These are phyloP conservation scores for Exophiala viscosa DNA, from an alignment of 2,329 filamentous ascomycete species.

Conservation along the genomic window DNA sequence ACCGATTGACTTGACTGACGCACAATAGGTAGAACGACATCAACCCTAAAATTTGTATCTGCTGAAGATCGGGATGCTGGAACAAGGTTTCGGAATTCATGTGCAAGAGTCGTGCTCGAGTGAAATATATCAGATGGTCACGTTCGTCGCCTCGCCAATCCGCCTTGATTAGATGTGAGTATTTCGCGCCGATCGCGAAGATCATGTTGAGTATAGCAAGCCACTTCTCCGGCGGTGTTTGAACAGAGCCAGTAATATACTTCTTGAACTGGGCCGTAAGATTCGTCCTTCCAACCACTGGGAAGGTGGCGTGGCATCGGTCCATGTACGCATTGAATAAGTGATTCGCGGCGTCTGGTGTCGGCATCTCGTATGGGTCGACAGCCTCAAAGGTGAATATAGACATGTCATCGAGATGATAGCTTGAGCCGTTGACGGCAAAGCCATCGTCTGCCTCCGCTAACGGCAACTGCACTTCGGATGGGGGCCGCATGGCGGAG, in stretches of 20 bases:
- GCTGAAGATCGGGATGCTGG: constrained; percentile 44
- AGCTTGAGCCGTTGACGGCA: constrained; percentile 31
- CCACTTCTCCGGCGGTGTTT: constrained; percentile 40
- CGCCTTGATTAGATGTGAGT: constrained; percentile 42
- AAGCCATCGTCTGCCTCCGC: constrained; percentile 32
- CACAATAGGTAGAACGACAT: constrained; percentile 44
- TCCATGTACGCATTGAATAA: constrained; percentile 42
- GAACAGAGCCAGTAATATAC: constrained; percentile 30
- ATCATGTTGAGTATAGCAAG: constrained; percentile 46
- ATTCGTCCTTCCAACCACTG: constrained; percentile 42
- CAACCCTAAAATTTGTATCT: constrained; percentile 43
- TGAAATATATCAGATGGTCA: constrained; percentile 45
- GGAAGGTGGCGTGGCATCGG: constrained; percentile 43
- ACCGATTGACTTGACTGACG: constrained; percentile 45
- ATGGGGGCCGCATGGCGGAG: constrained; percentile 22
- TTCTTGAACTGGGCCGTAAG: constrained; percentile 41
- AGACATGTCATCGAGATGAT: constrained; percentile 44
- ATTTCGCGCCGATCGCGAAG: constrained; percentile 43
- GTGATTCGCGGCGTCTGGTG: constrained; percentile 38
- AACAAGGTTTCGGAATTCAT: constrained; percentile 43
- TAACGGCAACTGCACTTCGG: constrained; percentile 29
- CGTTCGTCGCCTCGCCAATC: constrained; percentile 41
- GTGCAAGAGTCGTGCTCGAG: constrained; percentile 41
- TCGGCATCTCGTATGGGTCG: constrained; percentile 41
- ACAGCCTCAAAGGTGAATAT: constrained; percentile 40